These are phyloP conservation scores for Stephania yunnanensis DNA, from an alignment of 164 flowering plant species.

Conservation along the genomic window DNA sequence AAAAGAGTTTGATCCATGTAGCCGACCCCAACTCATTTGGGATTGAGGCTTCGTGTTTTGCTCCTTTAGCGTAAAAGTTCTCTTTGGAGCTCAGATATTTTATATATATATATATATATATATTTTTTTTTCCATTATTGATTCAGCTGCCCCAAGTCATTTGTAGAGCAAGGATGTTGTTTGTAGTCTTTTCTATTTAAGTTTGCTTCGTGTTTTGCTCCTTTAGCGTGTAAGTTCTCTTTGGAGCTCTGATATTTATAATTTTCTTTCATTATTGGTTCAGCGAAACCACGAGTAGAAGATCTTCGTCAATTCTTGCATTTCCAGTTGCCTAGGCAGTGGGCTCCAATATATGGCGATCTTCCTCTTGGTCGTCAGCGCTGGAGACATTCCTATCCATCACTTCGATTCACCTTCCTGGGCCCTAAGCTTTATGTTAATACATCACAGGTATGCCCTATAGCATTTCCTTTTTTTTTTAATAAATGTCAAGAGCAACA, in stretches of 20 bases:
- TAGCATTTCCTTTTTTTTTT: too few species aligned
- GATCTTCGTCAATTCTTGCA: slow-evolving; percentile 82
- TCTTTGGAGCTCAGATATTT: not conserved
- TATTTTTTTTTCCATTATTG: not conserved
- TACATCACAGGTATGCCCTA: slow-evolving; percentile 43
- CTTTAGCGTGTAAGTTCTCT: not conserved
- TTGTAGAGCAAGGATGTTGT: not conserved
- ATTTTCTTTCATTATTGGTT: slow-evolving; percentile 11
- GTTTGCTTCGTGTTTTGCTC: not conserved
- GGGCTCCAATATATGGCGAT: slow-evolving; percentile 88
- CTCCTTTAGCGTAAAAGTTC: not conserved
- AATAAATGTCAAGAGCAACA: too few species aligned
- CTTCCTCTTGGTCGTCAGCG: slow-evolving; percentile 62
- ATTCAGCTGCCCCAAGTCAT: slow-evolving; percentile 73
- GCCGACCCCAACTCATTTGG: slow-evolving; percentile 49
- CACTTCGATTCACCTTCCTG: slow-evolving; percentile 66
- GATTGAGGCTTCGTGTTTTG: not conserved
- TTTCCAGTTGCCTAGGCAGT: slow-evolving; percentile 84
- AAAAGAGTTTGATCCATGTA: too few species aligned
- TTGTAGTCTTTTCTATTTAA: not conserved
- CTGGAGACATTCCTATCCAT: slow-evolving; percentile 51
- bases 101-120: too few species aligned
- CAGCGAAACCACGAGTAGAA: slow-evolving; percentile 89
- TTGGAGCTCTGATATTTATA: not conserved
- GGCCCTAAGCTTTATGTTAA: slow-evolving; percentile 81